phyloP scores from a whole-genome alignment of 352 stramenopile species.

The Pythium brachiatum region DNA sequence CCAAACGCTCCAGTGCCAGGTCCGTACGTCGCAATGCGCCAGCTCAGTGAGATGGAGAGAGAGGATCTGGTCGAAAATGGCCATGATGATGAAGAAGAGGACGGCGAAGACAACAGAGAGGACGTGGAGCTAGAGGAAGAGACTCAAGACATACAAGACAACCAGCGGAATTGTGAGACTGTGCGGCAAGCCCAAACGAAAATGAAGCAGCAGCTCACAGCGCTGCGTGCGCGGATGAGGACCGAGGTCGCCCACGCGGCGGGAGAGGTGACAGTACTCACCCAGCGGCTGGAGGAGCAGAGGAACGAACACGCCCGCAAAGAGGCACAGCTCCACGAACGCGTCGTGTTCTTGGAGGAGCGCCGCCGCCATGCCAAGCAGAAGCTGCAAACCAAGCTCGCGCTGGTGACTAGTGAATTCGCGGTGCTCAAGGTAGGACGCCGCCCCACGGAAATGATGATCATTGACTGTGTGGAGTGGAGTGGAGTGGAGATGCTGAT shows the following conservation, averaged over 20 bases:
- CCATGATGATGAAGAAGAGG: slow-evolving; percentile 1
- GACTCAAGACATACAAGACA: slow-evolving; percentile 6
- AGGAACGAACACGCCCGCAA: slow-evolving; percentile 33
- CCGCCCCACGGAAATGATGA: not conserved
- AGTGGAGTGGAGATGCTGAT: not conserved
- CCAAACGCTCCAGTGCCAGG: slow-evolving; percentile 12
- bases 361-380: slow-evolving; percentile 42
- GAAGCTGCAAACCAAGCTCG: slow-evolving; percentile 36
- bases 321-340: slow-evolving; percentile 56
- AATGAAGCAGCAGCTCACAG: slow-evolving; percentile 42
- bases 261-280: slow-evolving; percentile 44
- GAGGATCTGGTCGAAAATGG: slow-evolving; percentile 15
- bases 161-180: not conserved
- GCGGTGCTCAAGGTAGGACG: slow-evolving; percentile 33
- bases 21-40: slow-evolving; percentile 24
- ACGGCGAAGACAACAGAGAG: slow-evolving; percentile 13
- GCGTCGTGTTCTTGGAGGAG: slow-evolving; percentile 47
- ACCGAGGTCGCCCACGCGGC: slow-evolving; percentile 47
- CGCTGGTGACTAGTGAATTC: slow-evolving; percentile 29
- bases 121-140: slow-evolving; percentile 6
- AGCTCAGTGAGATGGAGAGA: slow-evolving; percentile 17
- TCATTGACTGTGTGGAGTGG: not conserved
- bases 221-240: slow-evolving; percentile 51
- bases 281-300: slow-evolving; percentile 39
- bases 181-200: slow-evolving; percentile 25